Conservation (phyloP, 2,329 filamentous ascomycete species). For the Calonectria fujianensis region DNA sequence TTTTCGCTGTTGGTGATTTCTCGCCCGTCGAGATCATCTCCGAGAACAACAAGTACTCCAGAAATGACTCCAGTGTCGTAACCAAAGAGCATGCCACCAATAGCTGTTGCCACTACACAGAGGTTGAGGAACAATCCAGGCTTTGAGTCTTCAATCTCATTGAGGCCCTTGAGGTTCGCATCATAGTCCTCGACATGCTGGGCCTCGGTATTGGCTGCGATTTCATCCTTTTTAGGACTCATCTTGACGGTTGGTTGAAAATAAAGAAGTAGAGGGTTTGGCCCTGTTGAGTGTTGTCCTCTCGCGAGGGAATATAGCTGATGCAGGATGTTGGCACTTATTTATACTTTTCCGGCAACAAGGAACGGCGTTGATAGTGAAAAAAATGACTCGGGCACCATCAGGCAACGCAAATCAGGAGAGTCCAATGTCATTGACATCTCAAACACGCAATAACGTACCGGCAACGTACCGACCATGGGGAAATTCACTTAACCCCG, state of each 20-base stretch:
- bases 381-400: constrained; percentile 36
- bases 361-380: not conserved
- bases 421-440: constrained; percentile 6
- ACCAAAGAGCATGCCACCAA: constrained; percentile 55
- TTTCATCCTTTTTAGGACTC: constrained; percentile 39
- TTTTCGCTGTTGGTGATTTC: constrained; percentile 41
- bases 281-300: not conserved
- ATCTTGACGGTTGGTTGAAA: constrained; percentile 28
- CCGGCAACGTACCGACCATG: not conserved
- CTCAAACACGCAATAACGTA: not conserved
- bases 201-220: constrained; percentile 32
- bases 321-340: not conserved
- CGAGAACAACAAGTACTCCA: constrained; percentile 66
- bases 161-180: constrained; percentile 35
- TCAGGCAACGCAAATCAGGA: constrained; percentile 20
- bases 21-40: constrained; percentile 48
- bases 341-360: constrained; percentile 31
- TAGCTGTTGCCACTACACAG: constrained; percentile 45
- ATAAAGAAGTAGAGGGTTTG: not conserved
- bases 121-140: constrained; percentile 45
- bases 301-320: not conserved
- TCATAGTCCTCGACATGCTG: constrained; percentile 41
- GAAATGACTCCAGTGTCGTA: constrained; percentile 72
- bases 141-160: constrained; percentile 43
- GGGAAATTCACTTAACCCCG: not conserved